phyloP scores from a whole-genome alignment of 768 basidiomycete species.

The Lentinus tigrinus region DNA sequence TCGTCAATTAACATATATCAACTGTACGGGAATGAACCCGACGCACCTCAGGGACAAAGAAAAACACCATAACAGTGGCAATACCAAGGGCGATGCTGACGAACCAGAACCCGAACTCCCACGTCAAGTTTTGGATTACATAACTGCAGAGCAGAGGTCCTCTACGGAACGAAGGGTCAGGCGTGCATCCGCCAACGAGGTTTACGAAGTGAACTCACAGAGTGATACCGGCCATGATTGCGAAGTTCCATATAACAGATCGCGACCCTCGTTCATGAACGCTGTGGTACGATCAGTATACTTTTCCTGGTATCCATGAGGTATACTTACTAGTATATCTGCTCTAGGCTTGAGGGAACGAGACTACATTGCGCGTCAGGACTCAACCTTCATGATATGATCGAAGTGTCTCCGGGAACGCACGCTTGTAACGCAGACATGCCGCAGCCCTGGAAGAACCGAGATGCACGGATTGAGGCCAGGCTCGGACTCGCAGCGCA shows the following conservation, averaged over 20 bases:
- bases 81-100: slow-evolving; percentile 42
- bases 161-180: slow-evolving; percentile 16
- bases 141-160: slow-evolving; percentile 45
- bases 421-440: slow-evolving; percentile 44
- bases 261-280: slow-evolving; percentile 45
- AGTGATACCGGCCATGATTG: slow-evolving; percentile 43
- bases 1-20: background rate
- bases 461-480: slow-evolving; percentile 40
- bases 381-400: background rate
- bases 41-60: slow-evolving; percentile 43
- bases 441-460: slow-evolving; percentile 46
- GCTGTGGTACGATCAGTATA: slow-evolving; percentile 15
- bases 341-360: slow-evolving; percentile 42
- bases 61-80: slow-evolving; percentile 36
- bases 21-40: background rate
- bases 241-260: slow-evolving; percentile 44
- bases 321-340: slow-evolving; percentile 36
- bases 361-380: slow-evolving; percentile 26
- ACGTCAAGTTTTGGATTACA: slow-evolving; percentile 42
- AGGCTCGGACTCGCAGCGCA: slow-evolving; percentile 42
- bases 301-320: too few relatives aligned
- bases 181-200: background rate
- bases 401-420: background rate
- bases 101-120: slow-evolving; percentile 49
- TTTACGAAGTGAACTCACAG: slow-evolving; percentile 26